Conservation (phyloP, 2,329 filamentous ascomycete genomes). For the Lachnellula subtilissima region DNA sequence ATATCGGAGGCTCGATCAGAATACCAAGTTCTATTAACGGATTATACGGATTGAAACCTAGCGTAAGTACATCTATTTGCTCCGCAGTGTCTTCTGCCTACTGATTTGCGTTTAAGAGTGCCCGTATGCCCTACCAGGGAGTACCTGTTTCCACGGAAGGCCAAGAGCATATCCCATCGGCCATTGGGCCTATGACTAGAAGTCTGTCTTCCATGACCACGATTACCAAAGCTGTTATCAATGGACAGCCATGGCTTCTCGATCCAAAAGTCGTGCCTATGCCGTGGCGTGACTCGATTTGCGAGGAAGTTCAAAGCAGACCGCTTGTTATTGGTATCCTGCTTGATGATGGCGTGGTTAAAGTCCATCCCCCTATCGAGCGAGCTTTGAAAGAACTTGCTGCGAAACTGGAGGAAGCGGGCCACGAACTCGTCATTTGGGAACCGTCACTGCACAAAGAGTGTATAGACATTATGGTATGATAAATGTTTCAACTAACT, state of each 20-base stretch:
- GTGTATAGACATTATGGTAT: slow-evolving; percentile 51
- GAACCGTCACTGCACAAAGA: slow-evolving; percentile 45
- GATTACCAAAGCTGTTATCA: slow-evolving; percentile 44
- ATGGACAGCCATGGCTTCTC: slow-evolving; percentile 45
- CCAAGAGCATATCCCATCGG: slow-evolving; percentile 59
- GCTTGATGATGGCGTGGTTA: slow-evolving; percentile 44
- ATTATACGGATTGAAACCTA: slow-evolving; percentile 35
- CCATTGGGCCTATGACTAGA: slow-evolving; percentile 55
- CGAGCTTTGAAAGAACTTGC: slow-evolving; percentile 43
- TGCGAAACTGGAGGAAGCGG: slow-evolving; percentile 38
- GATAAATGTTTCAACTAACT: not conserved
- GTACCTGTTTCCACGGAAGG: slow-evolving; percentile 58
- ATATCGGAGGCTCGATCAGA: slow-evolving; percentile 47
- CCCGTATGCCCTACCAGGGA: slow-evolving; percentile 52
- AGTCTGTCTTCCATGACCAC: slow-evolving; percentile 45
- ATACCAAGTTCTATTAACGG: slow-evolving; percentile 46
- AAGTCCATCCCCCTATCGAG: slow-evolving; percentile 50
- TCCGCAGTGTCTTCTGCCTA: not conserved
- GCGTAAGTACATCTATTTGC: not conserved
- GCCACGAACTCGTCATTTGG: slow-evolving; percentile 53
- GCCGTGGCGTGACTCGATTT: slow-evolving; percentile 44
- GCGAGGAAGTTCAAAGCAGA: slow-evolving; percentile 17
- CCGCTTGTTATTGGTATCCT: slow-evolving; percentile 50
- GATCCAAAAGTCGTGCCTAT: slow-evolving; percentile 51
- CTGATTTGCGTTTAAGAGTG: slow-evolving; percentile 38